These are phyloP conservation scores for Fusarium sp. DNA, from an alignment of 2,329 filamentous ascomycete species.

Conservation along the genomic window DNA sequence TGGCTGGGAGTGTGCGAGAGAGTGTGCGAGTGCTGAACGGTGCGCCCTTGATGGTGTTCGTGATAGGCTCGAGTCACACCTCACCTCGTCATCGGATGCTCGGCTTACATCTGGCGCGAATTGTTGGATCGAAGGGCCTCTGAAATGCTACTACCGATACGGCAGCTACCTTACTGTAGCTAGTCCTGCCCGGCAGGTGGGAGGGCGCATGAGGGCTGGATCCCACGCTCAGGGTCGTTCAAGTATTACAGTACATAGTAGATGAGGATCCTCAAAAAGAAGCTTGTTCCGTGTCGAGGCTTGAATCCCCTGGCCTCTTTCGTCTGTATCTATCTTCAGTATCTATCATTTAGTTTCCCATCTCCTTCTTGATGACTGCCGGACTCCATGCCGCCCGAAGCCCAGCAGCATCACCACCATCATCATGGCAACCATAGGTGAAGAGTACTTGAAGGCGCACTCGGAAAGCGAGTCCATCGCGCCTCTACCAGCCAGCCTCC, in stretches of 20 bases:
- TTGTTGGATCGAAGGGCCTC: neutral
- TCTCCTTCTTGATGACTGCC: neutral
- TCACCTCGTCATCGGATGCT: neutral
- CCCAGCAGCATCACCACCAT: neutral
- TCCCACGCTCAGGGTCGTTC: neutral
- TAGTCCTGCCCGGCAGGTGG: neutral
- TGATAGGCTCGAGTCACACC: slow-evolving; percentile 8
- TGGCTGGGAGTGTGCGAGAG: neutral
- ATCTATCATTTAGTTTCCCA: neutral
- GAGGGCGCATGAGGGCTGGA: neutral
- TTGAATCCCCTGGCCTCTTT: neutral
- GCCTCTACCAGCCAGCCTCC: slow-evolving; percentile 38
- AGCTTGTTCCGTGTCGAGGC: neutral
- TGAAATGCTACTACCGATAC: neutral
- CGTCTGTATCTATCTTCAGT: neutral
- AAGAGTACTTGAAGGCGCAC: slow-evolving; percentile 24
- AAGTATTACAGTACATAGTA: neutral
- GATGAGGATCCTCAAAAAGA: neutral
- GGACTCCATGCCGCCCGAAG: neutral
- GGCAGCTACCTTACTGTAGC: neutral
- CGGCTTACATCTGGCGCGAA: neutral
- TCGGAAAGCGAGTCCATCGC: slow-evolving; percentile 31
- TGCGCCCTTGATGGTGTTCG: neutral
- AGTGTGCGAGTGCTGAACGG: neutral
- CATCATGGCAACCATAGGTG: slow-evolving; percentile 18